Conservation (phyloP, 352 stramenopile genomes). For the Phytophthora pluvialis region DNA sequence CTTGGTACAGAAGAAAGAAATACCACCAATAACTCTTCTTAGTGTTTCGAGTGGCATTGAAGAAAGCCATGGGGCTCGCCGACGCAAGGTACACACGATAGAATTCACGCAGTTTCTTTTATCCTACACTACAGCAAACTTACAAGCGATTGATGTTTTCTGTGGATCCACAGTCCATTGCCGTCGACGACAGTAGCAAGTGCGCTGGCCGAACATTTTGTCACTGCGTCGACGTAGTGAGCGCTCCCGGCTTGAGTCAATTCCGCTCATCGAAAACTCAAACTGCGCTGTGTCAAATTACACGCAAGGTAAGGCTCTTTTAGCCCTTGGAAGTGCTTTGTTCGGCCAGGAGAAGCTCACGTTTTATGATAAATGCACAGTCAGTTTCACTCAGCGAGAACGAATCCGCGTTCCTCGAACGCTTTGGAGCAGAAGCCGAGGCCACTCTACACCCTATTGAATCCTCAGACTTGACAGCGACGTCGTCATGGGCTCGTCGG, state of each 20-base stretch:
- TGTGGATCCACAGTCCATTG: constrained; percentile 20
- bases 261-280: constrained; percentile 27
- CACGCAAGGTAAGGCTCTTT: constrained; percentile 56
- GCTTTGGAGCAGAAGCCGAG: constrained; percentile 63
- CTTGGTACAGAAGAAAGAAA: constrained; percentile 35
- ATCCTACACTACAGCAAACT: neutral
- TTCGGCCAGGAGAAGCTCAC: no score
- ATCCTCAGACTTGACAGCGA: constrained; percentile 10
- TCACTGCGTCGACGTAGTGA: constrained; percentile 41
- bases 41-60: neutral
- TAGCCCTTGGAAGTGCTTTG: no score
- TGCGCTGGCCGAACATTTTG: constrained; percentile 59
- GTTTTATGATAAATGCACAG: constrained; percentile 33
- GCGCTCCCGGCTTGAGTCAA: constrained; percentile 12
- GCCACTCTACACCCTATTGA: constrained; percentile 34
- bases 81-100: constrained; percentile 24
- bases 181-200: constrained; percentile 31
- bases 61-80: constrained; percentile 1
- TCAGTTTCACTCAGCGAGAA: constrained; percentile 65
- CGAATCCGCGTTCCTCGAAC: constrained; percentile 60
- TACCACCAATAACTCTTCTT: neutral
- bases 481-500: constrained; percentile 13
- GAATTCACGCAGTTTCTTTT: neutral
- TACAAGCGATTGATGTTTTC: neutral
- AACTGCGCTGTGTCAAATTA: constrained; percentile 59